Base-by-base conservation (phyloP, 140 eudicot genomes). In the Oenanthe javanica region DNA sequence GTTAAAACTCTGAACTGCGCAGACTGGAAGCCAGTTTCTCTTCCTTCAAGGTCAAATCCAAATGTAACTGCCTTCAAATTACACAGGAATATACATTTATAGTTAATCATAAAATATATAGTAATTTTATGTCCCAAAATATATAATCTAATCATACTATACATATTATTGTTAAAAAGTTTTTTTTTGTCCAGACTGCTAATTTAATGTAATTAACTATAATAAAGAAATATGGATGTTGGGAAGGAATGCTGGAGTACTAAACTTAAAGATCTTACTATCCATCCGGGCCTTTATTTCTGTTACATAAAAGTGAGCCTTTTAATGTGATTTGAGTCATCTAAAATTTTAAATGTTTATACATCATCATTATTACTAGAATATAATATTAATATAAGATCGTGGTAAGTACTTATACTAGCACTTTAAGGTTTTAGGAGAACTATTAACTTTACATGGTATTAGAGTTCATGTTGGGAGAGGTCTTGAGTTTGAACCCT, bases 11-110 rank as follows among this genome's bases (percentile, higher is more conserved):
- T 81, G 23, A 86, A 92, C 78, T 63, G 83, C 83, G 83, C 91
- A 49, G 80, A 76, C 6, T 94, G 98, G 98, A 94, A 94, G 86
- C 90, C 87, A 31, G 52, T 94, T 86, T 81, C 89, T 69, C 87
- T 94, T 46, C 97, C 98, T 0, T 88, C 96, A 75, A 94, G 96
- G 98, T 94, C 81, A 72, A 70, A 47, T 61, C 25, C 42, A 79
- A 31, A 9, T 42, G 5, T 74, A 18, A 46, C 8, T n/a, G 38
- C 18, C 14, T 15, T 74, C 11, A 8, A 48, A 23, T 42, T 48
- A 21, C 45, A 75, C 27, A 8, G 77, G 40, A 73, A 25, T 12
- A 9, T 18, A 15, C 36, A 6, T 9, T n/a, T 42, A 2, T 64
- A 18, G 23, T 45, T 38, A 9, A 72, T 21, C 38, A 21, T 2